Evolutionary conservation across 1,139 yeast genomes (phyloP), one percentile per base, ranked within the genome.

Genomic region (Geotrichum aggregatum): DNA sequence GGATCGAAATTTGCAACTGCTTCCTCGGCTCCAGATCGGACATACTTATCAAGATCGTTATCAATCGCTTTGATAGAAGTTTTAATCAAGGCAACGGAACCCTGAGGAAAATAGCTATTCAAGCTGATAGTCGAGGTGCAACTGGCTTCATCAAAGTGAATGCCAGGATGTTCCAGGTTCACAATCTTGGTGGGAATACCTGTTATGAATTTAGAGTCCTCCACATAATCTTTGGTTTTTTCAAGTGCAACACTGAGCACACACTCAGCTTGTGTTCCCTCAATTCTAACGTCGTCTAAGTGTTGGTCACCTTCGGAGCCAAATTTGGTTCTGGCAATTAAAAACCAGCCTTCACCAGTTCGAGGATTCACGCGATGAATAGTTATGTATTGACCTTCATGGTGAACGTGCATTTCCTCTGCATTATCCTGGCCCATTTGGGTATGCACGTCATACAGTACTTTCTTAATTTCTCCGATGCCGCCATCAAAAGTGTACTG

Each of bases 361-460:
- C 81, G 77, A 0, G 95, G 84, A 64, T 88, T 87, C 48, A 84
- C 79, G 59, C 98, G 76, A 68, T 91, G 97, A 52, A 91, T 83
- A 0, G 98, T 91, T 56, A 92, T 87, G 66, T 78, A 92, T 67
- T 89, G 96, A 10, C 87, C 96, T 59, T 88, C 96, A 64, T 87
- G 96, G 64, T 92, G 97, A 47, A 92, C 87, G 66, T 87, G 92
- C 84, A 87, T 88, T 69, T 92, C 98, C 60, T 86, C 88, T 59
- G 87, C 89, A 56, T 82, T 82, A 45, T 75, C 70, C 55, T 78
- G 78, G 50, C 83, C 88, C 67, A 85, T 80, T 60, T 85, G 84
- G 40, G 71, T 71, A 28, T 94, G 88, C 54, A 89, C 76, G 21
- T 77, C 72, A 50, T 70, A 69, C 54, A 92, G 73, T 54, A 79